Conservation (phyloP, 202 grass and related monocot genomes). For the Zizania palustris region DNA sequence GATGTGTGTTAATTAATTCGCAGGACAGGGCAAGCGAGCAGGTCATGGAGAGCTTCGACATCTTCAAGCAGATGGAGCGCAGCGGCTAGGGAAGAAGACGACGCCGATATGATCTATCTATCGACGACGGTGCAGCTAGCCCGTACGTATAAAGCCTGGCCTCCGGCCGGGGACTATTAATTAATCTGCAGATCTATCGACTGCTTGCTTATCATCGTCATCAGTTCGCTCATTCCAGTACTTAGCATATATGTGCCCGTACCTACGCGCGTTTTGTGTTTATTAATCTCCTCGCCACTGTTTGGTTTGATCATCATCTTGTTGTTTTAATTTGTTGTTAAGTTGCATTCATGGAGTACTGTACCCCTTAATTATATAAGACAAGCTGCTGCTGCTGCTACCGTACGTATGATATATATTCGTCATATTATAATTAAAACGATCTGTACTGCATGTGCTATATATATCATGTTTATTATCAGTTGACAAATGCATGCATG, state of each 20-base stretch:
- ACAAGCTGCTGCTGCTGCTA: background rate
- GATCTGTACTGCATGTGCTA: background rate
- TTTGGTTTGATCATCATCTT: background rate
- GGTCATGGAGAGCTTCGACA: slow-evolving; percentile 73
- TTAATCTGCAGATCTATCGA: background rate
- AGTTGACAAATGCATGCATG: too few species aligned
- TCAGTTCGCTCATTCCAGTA: background rate
- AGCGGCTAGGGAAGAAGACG: slow-evolving; percentile 47
- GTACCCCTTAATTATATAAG: background rate
- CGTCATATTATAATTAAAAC: background rate
- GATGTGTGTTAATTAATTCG: background rate
- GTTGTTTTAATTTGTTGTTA: background rate
- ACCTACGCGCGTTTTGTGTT: background rate
- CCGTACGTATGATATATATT: background rate
- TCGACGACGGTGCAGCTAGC: background rate
- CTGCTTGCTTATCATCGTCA: background rate
- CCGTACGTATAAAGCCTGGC: background rate
- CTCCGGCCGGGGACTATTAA: background rate
- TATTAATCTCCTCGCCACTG: background rate
- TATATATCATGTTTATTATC: background rate
- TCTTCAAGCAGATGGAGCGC: slow-evolving; percentile 84
- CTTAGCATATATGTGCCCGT: background rate
- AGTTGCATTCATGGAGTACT: background rate
- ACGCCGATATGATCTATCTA: background rate
- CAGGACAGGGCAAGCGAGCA: slow-evolving; percentile 73